These are phyloP conservation scores for Stenogyne calaminthoides DNA, from an alignment of 305 asterid species.

Conservation along the genomic window DNA sequence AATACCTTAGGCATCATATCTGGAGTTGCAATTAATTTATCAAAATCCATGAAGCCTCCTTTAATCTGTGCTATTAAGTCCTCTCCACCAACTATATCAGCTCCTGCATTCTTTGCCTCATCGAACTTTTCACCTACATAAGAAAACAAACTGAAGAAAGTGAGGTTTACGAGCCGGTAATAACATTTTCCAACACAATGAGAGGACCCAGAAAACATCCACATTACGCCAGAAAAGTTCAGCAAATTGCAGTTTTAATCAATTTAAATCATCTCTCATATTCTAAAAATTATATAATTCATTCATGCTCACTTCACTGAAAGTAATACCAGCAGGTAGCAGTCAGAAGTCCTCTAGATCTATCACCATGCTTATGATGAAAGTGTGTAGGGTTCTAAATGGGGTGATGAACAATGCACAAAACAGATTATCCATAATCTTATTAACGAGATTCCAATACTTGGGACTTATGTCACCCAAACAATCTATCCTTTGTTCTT, in stretches of 20 bases:
- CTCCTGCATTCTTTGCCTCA: slow-evolving; percentile 98
- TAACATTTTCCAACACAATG: slow-evolving; percentile 21
- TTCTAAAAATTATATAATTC: not conserved
- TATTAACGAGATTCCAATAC: not conserved
- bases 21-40: slow-evolving; percentile 94
- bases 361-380: not conserved
- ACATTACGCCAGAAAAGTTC: not conserved
- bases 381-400: not conserved
- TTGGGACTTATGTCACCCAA: not conserved
- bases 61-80: slow-evolving; percentile 88
- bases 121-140: slow-evolving; percentile 89
- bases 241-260: not conserved
- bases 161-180: slow-evolving; percentile 29
- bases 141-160: slow-evolving; percentile 33
- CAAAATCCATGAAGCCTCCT: slow-evolving; percentile 95
- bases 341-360: not conserved
- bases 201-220: not conserved
- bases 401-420: not conserved
- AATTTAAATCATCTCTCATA: not conserved
- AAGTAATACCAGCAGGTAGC: not conserved
- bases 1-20: slow-evolving; percentile 99
- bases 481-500: not conserved
- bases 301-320: not conserved
- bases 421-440: not conserved
- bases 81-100: slow-evolving; percentile 96